Base-by-base conservation (phyloP, 768 basidiomycete species). In the Holtermannia corniformis region DNA sequence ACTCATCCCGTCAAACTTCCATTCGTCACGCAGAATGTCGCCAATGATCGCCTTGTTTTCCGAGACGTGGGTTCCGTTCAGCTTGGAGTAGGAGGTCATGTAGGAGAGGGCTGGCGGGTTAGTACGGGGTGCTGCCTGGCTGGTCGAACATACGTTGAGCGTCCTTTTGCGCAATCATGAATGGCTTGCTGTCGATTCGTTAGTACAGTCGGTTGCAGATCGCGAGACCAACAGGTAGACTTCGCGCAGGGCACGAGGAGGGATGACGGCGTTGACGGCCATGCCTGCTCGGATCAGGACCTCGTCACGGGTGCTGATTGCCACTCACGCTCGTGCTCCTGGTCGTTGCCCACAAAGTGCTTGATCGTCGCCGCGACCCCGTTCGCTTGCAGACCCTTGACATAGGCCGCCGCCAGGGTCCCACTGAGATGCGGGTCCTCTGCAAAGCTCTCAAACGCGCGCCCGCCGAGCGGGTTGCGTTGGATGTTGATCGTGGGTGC, bases 401-500 rank as follows among this genome's bases (percentile, higher is more conserved):
- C 78, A 66, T 83, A 85, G 2, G 82, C 79, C 27, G 81, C 79
- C 2, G 82, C 78, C 66, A 84, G 72, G 11, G 73, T 78, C 5
- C 71, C 83, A 26, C 81, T 84, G 10, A 84, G 72, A 62, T 80
- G 76, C 24, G 83, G 82, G 66, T 85, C 83, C 63, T 85, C 83
- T 2, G 81, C 82, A 69, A 83, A 85, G 1, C 81, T 82, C 67
- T 85, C 85, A 62, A 85, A 86, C 0, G 65, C 72, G 48, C 70
- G 51, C 27, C 70, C 70, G 22, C 71, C 68, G 19, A 73, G 58
- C 11, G 69, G 71, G 19, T 52, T 60, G 5, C 85, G 78, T 64
- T 82, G 83, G 40, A 84, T 85, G 65, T 85, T 86, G 72, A 83
- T 83, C 0, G 85, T 86, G 7, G 83, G 85, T 2, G 82, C 84